These are phyloP conservation scores for Echinosophora koreensis DNA, from an alignment of 306 rosid genomes.

Conservation along the genomic window DNA sequence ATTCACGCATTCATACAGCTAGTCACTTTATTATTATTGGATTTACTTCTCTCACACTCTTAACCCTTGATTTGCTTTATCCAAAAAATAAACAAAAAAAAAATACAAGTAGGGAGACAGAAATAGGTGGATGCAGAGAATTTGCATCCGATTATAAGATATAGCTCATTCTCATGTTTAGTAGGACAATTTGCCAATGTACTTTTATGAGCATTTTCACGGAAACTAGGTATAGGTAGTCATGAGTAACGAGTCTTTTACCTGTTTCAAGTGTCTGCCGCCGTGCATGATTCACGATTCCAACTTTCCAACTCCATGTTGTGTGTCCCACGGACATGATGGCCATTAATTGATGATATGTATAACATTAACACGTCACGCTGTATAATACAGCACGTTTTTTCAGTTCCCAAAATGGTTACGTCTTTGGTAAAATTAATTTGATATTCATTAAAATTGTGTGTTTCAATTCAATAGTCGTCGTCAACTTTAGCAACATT, in stretches of 20 bases:
- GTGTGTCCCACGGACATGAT: constrained; percentile 11
- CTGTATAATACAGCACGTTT: background rate
- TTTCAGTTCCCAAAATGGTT: constrained; percentile 26
- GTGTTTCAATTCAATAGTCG: background rate
- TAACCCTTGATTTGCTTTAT: too few species aligned
- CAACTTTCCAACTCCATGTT: constrained; percentile 9
- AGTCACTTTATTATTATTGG: too few species aligned
- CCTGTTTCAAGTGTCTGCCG: background rate
- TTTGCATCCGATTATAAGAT: background rate
- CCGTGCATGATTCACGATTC: constrained; percentile 28
- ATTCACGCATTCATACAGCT: too few species aligned
- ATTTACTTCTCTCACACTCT: too few species aligned
- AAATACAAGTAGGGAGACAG: too few species aligned
- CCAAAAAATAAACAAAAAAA: too few species aligned
- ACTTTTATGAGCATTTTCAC: background rate
- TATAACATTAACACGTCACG: too few species aligned
- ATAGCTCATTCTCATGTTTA: background rate
- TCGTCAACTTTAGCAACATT: background rate
- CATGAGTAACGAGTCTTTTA: too few species aligned
- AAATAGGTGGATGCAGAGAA: too few species aligned
- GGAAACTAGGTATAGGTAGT: too few species aligned
- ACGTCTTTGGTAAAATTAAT: constrained; percentile 28
- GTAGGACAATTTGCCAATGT: background rate
- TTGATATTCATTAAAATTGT: background rate
- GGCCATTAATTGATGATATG: background rate